These are phyloP conservation scores for Aspergillus bridgeri DNA, from an alignment of 495 filamentous ascomycete genomes.

Conservation along the genomic window DNA sequence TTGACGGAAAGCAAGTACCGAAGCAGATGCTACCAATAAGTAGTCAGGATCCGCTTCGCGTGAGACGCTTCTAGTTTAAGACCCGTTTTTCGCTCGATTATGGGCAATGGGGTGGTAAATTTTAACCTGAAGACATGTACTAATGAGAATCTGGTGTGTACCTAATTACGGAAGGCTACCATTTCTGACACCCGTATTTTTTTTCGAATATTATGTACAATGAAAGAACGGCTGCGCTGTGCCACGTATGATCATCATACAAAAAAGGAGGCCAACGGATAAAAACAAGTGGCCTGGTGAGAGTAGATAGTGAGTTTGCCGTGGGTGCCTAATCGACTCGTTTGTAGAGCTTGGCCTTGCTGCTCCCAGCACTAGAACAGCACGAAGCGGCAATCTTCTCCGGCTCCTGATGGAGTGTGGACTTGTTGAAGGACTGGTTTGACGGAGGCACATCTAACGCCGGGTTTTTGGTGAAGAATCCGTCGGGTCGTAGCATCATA, in stretches of 20 bases:
- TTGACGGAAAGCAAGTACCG: not conserved
- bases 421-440: constrained; percentile 39
- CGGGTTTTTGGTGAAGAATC: constrained; percentile 74
- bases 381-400: constrained; percentile 19
- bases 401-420: constrained; percentile 31
- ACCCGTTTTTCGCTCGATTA: constrained; percentile 6
- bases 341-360: constrained; percentile 39
- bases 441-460: constrained; percentile 67
- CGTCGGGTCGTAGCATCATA: constrained; percentile 65
- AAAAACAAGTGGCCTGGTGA: not conserved
- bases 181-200: not conserved
- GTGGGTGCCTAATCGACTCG: constrained; percentile 25
- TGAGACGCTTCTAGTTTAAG: constrained; percentile 17
- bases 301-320: not conserved
- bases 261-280: not conserved
- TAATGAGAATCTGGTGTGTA: constrained; percentile 14
- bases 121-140: constrained; percentile 18
- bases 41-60: constrained; percentile 5
- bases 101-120: constrained; percentile 8
- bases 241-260: constrained; percentile 1
- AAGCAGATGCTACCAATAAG: not conserved
- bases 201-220: not conserved
- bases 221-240: not conserved
- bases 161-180: constrained; percentile 5
- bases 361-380: constrained; percentile 21